Conservation (phyloP, 257 asterid genomes). For the Forsythia suspensa region DNA sequence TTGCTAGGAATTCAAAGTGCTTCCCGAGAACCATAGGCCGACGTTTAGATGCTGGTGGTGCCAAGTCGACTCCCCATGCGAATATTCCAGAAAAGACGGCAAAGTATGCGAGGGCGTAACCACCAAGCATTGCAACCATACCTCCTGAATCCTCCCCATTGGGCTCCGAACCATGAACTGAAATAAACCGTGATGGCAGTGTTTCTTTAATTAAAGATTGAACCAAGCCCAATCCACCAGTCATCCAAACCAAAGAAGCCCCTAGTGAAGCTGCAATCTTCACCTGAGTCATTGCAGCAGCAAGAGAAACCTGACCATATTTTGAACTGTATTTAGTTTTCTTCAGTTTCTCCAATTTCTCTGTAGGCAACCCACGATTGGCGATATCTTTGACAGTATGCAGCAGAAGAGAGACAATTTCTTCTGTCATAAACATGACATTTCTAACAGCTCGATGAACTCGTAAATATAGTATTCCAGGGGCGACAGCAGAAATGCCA, state of each 20-base stretch:
- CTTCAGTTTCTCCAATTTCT: constrained; percentile 61
- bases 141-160: constrained; percentile 52
- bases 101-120: constrained; percentile 83
- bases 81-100: constrained; percentile 57
- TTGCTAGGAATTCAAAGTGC: constrained; percentile 76
- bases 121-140: constrained; percentile 71
- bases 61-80: constrained; percentile 83
- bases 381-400: constrained; percentile 71
- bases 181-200: constrained; percentile 86
- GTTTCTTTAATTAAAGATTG: constrained; percentile 73
- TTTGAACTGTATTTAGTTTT: constrained; percentile 51
- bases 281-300: constrained; percentile 69
- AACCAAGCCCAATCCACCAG: constrained; percentile 68
- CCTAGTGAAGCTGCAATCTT: constrained; percentile 83
- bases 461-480: constrained; percentile 82
- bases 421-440: constrained; percentile 71
- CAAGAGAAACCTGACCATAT: constrained; percentile 83
- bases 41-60: constrained; percentile 50
- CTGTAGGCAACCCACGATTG: constrained; percentile 53
- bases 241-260: constrained; percentile 85
- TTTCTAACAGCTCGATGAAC: constrained; percentile 86
- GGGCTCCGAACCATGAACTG: constrained; percentile 48
- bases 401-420: constrained; percentile 72
- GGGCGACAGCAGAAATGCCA: constrained; percentile 85
- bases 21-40: constrained; percentile 51